Evolutionary conservation across 225 moss, liverwort and hornwort genomes (phyloP), one percentile per base, ranked within the genome.

Genomic region (Polytrichum formosum): DNA sequence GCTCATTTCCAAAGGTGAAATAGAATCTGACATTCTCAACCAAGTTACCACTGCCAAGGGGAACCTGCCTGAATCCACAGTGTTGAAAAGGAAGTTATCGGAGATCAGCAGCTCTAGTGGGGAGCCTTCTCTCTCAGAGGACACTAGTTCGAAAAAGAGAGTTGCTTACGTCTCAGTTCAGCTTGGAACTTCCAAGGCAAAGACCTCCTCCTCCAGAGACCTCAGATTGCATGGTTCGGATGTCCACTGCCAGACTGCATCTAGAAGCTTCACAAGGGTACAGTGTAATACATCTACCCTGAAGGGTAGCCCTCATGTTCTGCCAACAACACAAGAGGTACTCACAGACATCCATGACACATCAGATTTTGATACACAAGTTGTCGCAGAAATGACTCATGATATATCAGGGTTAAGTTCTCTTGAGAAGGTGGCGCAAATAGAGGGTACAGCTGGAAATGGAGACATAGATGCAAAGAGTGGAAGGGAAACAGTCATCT

Each of bases 161-260:
- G 75, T 79, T 33, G 71, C 79, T 2, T 75, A 75, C 63, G 69
- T 79, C 37, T 67, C 79, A 61, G 67, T 79, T 30, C 65, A 78
- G 71, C 64, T 79, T 31, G 82, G 69, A 71, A 37, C 21, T 56
- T 21, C 55, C 26, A 79, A 85, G 68, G 37, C 37, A 37, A 37
- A 37, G 9, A 13, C n/a, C n/a, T n/a, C 37, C 37, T 13, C 10
- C 2, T 37, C 10, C 37, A 37, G 37, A 37, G 37, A 37, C 37
- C 37, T 37, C 0, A 2, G 37, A 37, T 37, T 10, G 10, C 10
- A 9, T 37, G 37, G 37, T 37, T 37, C 2, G 10, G 37, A 37
- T 9, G 37, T 2, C 10, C 37, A 37, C 37, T 13, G 10, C 37
- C 37, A 37, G 37, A 9, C 37, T 37, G 37, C 37, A 37, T 37